Conservation (phyloP, 371 early-diverging fungal species). For the Batkoa obscura region DNA sequence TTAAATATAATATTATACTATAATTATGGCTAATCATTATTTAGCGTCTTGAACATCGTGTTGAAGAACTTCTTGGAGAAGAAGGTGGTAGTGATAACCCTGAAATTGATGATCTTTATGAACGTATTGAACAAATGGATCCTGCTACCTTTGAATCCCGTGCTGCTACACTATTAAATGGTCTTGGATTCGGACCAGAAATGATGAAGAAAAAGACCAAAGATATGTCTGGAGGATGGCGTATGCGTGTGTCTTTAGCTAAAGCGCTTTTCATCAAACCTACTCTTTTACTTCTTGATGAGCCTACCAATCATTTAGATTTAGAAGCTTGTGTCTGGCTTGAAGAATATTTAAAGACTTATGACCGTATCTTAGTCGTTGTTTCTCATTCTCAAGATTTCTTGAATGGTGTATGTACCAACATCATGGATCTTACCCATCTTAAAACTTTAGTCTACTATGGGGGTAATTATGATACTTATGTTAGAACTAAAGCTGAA, state of each 20-base stretch:
- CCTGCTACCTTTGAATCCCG: slow-evolving; percentile 85
- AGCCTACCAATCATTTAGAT: slow-evolving; percentile 96
- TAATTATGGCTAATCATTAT: slow-evolving; percentile 30
- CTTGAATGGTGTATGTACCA: slow-evolving; percentile 91
- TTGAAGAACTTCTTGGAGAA: slow-evolving; percentile 65
- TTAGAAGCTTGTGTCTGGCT: slow-evolving; percentile 95
- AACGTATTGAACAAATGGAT: slow-evolving; percentile 83
- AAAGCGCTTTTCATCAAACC: slow-evolving; percentile 92
- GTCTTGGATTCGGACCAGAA: slow-evolving; percentile 82
- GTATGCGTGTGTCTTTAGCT: slow-evolving; percentile 95
- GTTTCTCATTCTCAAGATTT: slow-evolving; percentile 99
- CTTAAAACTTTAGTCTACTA: slow-evolving; percentile 84
- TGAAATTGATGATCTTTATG: slow-evolving; percentile 81
- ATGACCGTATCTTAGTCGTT: slow-evolving; percentile 84
- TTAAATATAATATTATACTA: slow-evolving; percentile 19
- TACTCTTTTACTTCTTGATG: slow-evolving; percentile 91
- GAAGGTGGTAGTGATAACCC: slow-evolving; percentile 75
- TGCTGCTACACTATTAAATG: slow-evolving; percentile 75
- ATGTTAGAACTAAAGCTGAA: slow-evolving; percentile 84
- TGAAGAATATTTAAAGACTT: slow-evolving; percentile 86
- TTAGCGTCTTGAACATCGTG: slow-evolving; percentile 68
- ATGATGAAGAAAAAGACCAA: slow-evolving; percentile 75
- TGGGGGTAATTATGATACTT: slow-evolving; percentile 95
- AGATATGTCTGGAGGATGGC: slow-evolving; percentile 99
- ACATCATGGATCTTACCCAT: slow-evolving; percentile 77